phyloP scores from a whole-genome alignment of 306 rosid species.

The Oemleria cerasiformis region DNA sequence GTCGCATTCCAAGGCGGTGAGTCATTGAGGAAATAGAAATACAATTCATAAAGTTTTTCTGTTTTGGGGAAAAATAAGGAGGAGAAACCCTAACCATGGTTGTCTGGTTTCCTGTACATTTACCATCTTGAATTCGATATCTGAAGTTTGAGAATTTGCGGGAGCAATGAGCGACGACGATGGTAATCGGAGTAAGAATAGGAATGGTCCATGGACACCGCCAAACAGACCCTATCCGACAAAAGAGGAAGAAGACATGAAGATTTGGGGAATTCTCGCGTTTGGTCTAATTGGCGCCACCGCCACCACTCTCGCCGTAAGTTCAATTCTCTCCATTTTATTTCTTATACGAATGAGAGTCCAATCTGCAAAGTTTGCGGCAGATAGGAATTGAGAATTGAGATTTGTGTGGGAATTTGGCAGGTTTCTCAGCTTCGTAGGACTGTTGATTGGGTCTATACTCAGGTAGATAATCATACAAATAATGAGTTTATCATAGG shows the following conservation, averaged over 20 bases:
- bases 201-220: slow-evolving; percentile 29
- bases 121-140: slow-evolving; percentile 5
- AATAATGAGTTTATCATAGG: background rate
- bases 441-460: slow-evolving; percentile 71
- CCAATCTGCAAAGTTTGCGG: background rate
- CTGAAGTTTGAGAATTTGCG: background rate
- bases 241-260: slow-evolving; percentile 45
- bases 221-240: slow-evolving; percentile 31
- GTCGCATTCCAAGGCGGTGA: slow-evolving; percentile 21
- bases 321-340: slow-evolving; percentile 10
- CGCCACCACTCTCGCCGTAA: slow-evolving; percentile 79
- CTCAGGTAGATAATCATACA: slow-evolving; percentile 51
- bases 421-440: slow-evolving; percentile 85
- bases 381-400: background rate
- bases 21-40: too few relatives aligned
- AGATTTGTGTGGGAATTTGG: slow-evolving; percentile 30
- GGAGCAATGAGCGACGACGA: slow-evolving; percentile 48
- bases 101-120: slow-evolving; percentile 28
- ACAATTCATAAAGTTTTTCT: background rate
- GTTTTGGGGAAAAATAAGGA: background rate
- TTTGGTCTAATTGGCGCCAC: slow-evolving; percentile 90
- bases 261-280: slow-evolving; percentile 73
- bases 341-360: background rate
- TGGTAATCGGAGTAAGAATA: slow-evolving; percentile 31
- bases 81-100: slow-evolving; percentile 29